Base-by-base conservation (phyloP, 2,329 filamentous ascomycete species). In the Xylaria digitata region DNA sequence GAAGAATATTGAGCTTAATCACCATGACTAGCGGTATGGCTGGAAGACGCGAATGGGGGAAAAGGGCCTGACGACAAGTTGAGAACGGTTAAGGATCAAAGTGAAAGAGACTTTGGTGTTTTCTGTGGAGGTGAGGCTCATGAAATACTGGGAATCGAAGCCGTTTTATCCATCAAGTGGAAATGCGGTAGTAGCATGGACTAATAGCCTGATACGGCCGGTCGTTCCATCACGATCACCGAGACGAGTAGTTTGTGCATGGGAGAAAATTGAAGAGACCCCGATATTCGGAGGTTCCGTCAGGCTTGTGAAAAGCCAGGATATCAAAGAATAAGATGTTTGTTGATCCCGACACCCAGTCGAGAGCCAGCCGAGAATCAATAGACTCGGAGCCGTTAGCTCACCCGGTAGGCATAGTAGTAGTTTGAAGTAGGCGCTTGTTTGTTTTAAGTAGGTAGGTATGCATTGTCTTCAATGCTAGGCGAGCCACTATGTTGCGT, bases 221-320 rank as follows among this genome's bases (percentile, higher is more conserved):
- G 9, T 48, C 30, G 19, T 58, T 57, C 37, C 11, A 40, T 15
- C 37, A 19, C n/a, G 5, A 46, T 23, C 6, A 13, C 15, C 3
- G 26, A 23, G 7, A 46, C 40, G 19, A 37, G 3, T 26, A 26
- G 19, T 49, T 48, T 49, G 50, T 15, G 40, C 26, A 30, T 21
- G 40, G 42, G 15, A 15, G 5, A 19, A 1, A 37, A 37, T 40
- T n/a, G 23, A 60, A 46, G 30, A 11, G 5, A 32, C 11, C 21
- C 60, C 60, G 60, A 42, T 48, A 19, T 26, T 64, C 37, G 55
- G 54, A 58, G 46, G 61, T 17, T 45, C 45, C 8, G 46, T 30
- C 37, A 26, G 6, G 13, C n/a, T 37, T 19, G 34, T 34, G 23
- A 43, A 53, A 26, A 8, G 5, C 46, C 2, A 11, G 15, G n/a